Percentiles rank a stretch among this genome's conserved stretches.
Evolutionary conservation across 148 eudicot genomes (phyloP).

Genomic region (Rhododendron simsii): DNA sequence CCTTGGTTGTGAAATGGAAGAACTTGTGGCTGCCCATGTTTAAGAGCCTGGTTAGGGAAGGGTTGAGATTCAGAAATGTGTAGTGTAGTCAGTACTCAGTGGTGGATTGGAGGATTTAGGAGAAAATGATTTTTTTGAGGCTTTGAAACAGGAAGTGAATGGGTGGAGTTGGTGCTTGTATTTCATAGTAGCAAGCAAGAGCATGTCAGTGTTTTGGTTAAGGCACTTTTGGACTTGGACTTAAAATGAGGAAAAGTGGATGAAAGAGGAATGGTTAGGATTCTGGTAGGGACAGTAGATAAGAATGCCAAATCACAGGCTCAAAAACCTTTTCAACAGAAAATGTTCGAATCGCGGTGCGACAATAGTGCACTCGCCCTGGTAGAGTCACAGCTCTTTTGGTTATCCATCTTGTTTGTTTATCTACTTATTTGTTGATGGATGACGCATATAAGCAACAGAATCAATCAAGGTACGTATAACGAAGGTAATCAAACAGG

Average conservation of each 20-base stretch:
- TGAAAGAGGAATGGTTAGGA: slow-evolving; percentile 19
- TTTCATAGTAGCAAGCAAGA: not conserved
- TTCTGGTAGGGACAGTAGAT: not conserved
- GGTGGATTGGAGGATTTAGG: not conserved
- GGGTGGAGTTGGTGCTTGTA: slow-evolving; percentile 13
- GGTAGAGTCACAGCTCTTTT: not conserved
- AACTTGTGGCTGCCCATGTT: slow-evolving; percentile 3
- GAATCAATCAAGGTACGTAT: not conserved
- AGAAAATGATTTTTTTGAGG: not conserved
- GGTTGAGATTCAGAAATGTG: not conserved
- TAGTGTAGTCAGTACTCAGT: not conserved
- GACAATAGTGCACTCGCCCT: not conserved
- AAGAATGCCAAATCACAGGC: not conserved
- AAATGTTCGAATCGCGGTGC: not conserved
- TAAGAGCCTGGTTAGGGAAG: not conserved
- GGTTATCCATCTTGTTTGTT: not conserved
- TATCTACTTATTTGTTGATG: not conserved
- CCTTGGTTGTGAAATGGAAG: slow-evolving; percentile 5
- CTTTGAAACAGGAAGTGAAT: not conserved
- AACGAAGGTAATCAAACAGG: too few species aligned
- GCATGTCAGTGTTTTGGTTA: slow-evolving; percentile 8
- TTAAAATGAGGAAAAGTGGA: not conserved
- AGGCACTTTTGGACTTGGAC: not conserved
- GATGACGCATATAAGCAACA: not conserved
- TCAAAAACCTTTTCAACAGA: not conserved